A percentile compares a stretch with the other conserved stretches of the same genome.
phyloP scores from a whole-genome alignment of 129 eudicot species.

The Helichrysum umbraculigerum region DNA sequence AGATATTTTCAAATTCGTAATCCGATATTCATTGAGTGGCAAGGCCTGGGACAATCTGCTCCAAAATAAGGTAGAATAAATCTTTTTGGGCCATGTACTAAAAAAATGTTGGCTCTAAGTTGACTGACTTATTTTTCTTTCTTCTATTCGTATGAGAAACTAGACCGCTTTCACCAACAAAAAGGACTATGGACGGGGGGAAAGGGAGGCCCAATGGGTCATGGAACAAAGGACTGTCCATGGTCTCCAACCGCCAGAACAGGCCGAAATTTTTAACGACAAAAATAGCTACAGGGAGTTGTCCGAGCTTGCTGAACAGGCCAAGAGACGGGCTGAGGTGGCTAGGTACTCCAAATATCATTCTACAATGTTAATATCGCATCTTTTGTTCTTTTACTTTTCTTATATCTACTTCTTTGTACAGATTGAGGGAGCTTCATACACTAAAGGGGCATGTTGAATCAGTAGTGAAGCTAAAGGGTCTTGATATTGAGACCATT shows the following conservation, averaged over 20 bases:
- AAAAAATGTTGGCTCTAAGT: conserved; percentile 3
- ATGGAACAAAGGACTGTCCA: conserved; percentile 71
- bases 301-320: conserved; percentile 85
- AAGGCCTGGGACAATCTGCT: conserved; percentile 72
- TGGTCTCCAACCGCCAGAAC: conserved; percentile 57
- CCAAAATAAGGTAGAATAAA: conserved; percentile 54
- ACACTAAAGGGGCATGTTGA: conserved; percentile 86
- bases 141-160: conserved; percentile 22
- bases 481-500: conserved; percentile 73
- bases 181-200: conserved; percentile 76
- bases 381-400: background rate
- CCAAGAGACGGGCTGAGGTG: conserved; percentile 79
- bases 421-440: conserved; percentile 82
- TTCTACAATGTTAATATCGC: too few relatives aligned
- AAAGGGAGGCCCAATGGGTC: conserved; percentile 91
- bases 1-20: conserved; percentile 63
- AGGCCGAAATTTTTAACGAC: conserved; percentile 45
- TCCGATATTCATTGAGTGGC: conserved; percentile 60
- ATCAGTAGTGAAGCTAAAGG: conserved; percentile 83
- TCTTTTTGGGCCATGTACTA: background rate
- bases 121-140: conserved; percentile 16
- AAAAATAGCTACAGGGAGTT: conserved; percentile 58
- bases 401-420: conserved; percentile 8
- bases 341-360: conserved; percentile 46
- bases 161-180: conserved; percentile 75